phyloP scores from a whole-genome alignment of 306 rosid genomes.

The Prunus dulcis region DNA sequence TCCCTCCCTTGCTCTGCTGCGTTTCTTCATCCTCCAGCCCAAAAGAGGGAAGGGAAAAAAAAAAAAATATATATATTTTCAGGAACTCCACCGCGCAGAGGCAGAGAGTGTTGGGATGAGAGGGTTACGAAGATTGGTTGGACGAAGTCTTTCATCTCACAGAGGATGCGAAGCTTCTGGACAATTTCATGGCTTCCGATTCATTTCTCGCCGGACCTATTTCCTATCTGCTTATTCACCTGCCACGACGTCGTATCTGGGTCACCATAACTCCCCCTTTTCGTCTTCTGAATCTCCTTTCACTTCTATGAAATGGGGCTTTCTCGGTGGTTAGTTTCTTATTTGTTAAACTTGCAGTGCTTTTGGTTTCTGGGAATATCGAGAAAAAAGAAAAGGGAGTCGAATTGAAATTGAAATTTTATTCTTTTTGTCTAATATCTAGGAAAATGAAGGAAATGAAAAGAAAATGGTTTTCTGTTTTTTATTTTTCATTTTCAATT shows the following conservation, averaged over 20 bases:
- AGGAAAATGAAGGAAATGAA: neutral
- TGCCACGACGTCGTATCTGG: conserved; percentile 28
- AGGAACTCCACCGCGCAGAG: neutral
- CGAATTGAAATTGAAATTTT: too few species aligned
- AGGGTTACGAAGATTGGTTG: conserved; percentile 36
- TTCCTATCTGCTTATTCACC: conserved; percentile 24
- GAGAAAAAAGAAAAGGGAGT: neutral
- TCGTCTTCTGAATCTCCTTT: conserved; percentile 10
- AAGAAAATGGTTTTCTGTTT: neutral
- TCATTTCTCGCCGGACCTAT: conserved; percentile 22
- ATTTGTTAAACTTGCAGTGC: neutral
- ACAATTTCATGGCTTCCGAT: neutral
- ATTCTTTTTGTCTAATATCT: neutral
- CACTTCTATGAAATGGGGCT: conserved; percentile 27
- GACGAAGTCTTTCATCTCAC: conserved; percentile 30
- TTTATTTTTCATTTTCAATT: neutral
- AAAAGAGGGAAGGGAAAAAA: too few species aligned
- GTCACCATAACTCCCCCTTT: conserved; percentile 13
- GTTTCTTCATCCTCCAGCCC: too few species aligned
- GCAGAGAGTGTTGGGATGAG: conserved; percentile 33
- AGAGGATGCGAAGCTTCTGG: conserved; percentile 1
- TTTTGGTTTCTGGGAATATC: conserved; percentile 12
- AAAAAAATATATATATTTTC: neutral
- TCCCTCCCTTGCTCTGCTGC: too few species aligned
- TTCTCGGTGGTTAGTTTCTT: conserved; percentile 35